A percentile compares a stretch with the other conserved stretches of the same genome.
phyloP scores from a whole-genome alignment of 2,329 filamentous ascomycete genomes.

The Pestalotiopsis sp. region DNA sequence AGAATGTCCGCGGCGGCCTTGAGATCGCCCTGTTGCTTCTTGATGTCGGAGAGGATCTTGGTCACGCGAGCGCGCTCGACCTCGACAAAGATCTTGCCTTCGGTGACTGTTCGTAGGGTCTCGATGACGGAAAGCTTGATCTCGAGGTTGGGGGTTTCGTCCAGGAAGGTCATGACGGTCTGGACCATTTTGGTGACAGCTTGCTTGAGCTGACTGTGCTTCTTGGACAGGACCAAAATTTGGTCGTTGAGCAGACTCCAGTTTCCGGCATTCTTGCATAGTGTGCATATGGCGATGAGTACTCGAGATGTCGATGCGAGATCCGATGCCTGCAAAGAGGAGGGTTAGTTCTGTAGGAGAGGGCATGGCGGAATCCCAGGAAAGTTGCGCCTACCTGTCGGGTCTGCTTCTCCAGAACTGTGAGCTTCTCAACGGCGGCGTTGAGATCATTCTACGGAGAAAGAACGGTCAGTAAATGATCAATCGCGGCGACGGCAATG shows the following conservation, averaged over 20 bases:
- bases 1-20: slow-evolving; percentile 89
- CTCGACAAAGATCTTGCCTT: slow-evolving; percentile 99
- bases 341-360: slow-evolving; percentile 13
- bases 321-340: slow-evolving; percentile 77
- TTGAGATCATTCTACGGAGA: slow-evolving; percentile 70
- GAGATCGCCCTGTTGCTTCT: slow-evolving; percentile 92
- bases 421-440: slow-evolving; percentile 90
- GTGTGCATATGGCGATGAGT: slow-evolving; percentile 84
- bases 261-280: slow-evolving; percentile 90
- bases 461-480: slow-evolving; percentile 29
- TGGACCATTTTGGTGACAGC: slow-evolving; percentile 99
- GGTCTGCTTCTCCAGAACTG: slow-evolving; percentile 91
- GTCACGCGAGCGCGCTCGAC: slow-evolving; percentile 96
- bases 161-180: slow-evolving; percentile 88
- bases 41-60: slow-evolving; percentile 94
- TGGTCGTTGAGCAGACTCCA: slow-evolving; percentile 97
- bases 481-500: not conserved
- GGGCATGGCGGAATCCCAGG: slow-evolving; percentile 16
- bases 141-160: slow-evolving; percentile 81
- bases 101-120: slow-evolving; percentile 91
- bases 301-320: slow-evolving; percentile 91
- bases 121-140: slow-evolving; percentile 94
- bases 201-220: slow-evolving; percentile 99
- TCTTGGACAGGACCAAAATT: slow-evolving; percentile 94
- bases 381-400: slow-evolving; percentile 71